phyloP scores from a whole-genome alignment of 192 early-diverging fungal genomes.

The Podila verticillata region DNA sequence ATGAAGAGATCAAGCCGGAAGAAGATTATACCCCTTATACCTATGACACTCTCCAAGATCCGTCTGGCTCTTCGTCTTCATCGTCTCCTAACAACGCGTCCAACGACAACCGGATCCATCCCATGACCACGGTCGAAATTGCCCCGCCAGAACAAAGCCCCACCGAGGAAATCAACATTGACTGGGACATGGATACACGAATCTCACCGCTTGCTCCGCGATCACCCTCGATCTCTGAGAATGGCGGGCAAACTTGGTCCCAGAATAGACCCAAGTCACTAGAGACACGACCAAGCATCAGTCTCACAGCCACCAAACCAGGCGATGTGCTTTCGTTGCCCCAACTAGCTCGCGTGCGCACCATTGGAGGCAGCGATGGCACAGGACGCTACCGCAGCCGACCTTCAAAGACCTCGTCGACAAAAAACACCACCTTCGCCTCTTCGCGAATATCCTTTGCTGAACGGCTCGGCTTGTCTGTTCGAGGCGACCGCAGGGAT shows the following conservation, averaged over 20 bases:
- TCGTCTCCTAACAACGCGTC: not conserved
- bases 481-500: not conserved
- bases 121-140: not conserved
- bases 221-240: not conserved
- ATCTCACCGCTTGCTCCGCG: not conserved
- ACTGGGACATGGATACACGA: no score
- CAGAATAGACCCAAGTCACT: not conserved
- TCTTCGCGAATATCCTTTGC: not conserved
- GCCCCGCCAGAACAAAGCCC: not conserved
- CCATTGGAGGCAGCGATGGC: constrained; percentile 19
- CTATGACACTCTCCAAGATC: not conserved
- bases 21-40: constrained; percentile 26
- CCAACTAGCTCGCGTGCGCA: constrained; percentile 9
- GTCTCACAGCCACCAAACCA: constrained; percentile 6
- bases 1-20: not conserved
- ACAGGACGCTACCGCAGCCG: not conserved
- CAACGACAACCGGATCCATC: constrained; percentile 8
- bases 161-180: no score
- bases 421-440: not conserved
- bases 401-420: not conserved
- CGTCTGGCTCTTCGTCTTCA: not conserved
- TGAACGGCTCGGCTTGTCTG: not conserved
- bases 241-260: not conserved
- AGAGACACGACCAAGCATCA: not conserved
- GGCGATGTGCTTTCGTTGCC: constrained; percentile 13